Evolutionary conservation across 768 basidiomycete genomes (phyloP).

Genomic region (Boletales sp.): DNA sequence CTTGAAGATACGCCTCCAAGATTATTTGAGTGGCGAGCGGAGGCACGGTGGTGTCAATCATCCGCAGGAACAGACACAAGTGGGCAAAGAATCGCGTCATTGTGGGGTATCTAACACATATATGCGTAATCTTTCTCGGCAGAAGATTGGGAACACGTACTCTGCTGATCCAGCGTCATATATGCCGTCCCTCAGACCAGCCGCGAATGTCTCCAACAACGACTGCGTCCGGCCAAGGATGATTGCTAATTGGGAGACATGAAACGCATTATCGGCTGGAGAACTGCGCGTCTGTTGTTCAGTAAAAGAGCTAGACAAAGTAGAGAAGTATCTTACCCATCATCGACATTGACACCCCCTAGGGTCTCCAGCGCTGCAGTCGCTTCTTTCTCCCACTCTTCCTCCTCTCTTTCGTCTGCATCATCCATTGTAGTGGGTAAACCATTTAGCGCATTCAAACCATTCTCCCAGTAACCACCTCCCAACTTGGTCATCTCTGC

Average conservation of each 20-base stretch:
- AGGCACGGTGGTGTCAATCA: slow-evolving; percentile 74
- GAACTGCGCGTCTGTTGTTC: slow-evolving; percentile 35
- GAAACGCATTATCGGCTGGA: slow-evolving; percentile 70
- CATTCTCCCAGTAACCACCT: slow-evolving; percentile 80
- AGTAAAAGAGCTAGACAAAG: background rate
- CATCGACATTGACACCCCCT: slow-evolving; percentile 53
- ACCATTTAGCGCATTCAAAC: slow-evolving; percentile 43
- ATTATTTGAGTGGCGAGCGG: slow-evolving; percentile 75
- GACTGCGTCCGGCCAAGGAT: slow-evolving; percentile 66
- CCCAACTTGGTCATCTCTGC: slow-evolving; percentile 59
- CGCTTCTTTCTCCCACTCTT: slow-evolving; percentile 68
- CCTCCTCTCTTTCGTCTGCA: slow-evolving; percentile 39
- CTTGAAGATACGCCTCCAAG: slow-evolving; percentile 82
- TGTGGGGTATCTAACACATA: slow-evolving; percentile 50
- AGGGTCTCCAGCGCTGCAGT: slow-evolving; percentile 53
- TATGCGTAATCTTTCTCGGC: background rate
- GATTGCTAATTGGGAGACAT: slow-evolving; percentile 77
- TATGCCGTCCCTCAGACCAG: slow-evolving; percentile 48
- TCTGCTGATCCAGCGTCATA: slow-evolving; percentile 50
- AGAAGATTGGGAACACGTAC: slow-evolving; percentile 37
- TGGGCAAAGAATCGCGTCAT: slow-evolving; percentile 93
- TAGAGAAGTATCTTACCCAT: slow-evolving; percentile 48
- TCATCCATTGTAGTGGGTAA: slow-evolving; percentile 25
- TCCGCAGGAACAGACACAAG: slow-evolving; percentile 81
- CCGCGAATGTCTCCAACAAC: slow-evolving; percentile 67